Evolutionary conservation across 495 filamentous ascomycete genomes (phyloP).

Genomic region (Elasticomyces elasticus): DNA sequence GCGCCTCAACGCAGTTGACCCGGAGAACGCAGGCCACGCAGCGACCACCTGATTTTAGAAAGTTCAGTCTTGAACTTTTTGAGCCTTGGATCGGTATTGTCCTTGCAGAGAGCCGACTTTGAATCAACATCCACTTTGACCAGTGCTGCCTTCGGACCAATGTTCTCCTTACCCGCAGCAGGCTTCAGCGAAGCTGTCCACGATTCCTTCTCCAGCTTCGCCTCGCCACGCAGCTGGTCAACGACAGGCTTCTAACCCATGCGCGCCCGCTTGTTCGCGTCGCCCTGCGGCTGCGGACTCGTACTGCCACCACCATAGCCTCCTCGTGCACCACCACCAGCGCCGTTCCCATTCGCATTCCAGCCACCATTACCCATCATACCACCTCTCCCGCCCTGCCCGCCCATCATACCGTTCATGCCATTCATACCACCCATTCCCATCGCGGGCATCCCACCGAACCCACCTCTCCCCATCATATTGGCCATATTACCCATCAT

Average conservation of each 20-base stretch:
- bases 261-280: conserved; percentile 15
- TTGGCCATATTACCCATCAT: conserved; percentile 36
- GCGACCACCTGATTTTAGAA: too few species aligned
- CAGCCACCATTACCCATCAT: conserved; percentile 33
- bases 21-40: too few species aligned
- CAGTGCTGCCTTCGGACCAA: too few species aligned
- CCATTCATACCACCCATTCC: conserved; percentile 22
- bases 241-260: conserved; percentile 8
- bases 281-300: neutral
- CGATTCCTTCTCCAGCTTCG: too few species aligned
- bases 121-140: too few species aligned
- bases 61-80: too few species aligned
- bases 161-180: too few species aligned
- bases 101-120: too few species aligned
- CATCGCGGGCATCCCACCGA: conserved; percentile 58
- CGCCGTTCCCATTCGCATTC: conserved; percentile 38
- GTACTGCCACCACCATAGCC: conserved; percentile 44
- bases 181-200: too few species aligned
- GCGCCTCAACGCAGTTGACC: too few species aligned
- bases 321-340: conserved; percentile 42
- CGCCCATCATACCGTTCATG: conserved; percentile 15
- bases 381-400: conserved; percentile 46
- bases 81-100: too few species aligned
- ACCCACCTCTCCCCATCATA: conserved; percentile 59
- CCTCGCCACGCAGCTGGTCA: neutral